A percentile compares a stretch with the other conserved stretches of the same genome.
Conservation (phyloP, 257 asterid genomes). For the Mentha longifolia region DNA sequence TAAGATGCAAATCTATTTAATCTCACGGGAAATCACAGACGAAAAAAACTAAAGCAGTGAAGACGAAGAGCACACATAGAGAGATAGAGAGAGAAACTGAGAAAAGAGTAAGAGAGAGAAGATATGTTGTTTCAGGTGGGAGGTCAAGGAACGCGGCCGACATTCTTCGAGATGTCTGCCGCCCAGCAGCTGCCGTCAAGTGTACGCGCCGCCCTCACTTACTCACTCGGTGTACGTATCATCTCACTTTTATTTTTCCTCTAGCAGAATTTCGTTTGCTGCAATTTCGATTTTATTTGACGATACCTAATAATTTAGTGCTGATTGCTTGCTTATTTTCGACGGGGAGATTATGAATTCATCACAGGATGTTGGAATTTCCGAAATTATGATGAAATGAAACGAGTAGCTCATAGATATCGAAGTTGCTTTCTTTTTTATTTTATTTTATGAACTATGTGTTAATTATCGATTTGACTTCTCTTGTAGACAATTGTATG, state of each 20-base stretch:
- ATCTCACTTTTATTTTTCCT: not conserved
- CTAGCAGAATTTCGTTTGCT: not conserved
- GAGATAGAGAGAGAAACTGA: conserved; percentile 25
- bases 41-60: conserved; percentile 25
- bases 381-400: not conserved
- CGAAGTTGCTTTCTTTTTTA: not conserved
- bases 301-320: conserved; percentile 6
- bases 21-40: conserved; percentile 21
- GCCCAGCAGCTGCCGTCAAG: conserved; percentile 99
- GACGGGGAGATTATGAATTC: not conserved
- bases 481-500: not conserved
- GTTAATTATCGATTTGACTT: not conserved
- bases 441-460: not conserved
- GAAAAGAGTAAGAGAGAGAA: conserved; percentile 12
- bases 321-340: not conserved
- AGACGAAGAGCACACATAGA: conserved; percentile 28
- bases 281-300: conserved; percentile 5
- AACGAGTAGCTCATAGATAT: not conserved
- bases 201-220: conserved; percentile 91
- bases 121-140: conserved; percentile 99
- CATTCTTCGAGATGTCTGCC: conserved; percentile 99
- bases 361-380: conserved; percentile 11
- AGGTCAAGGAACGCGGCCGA: conserved; percentile 97
- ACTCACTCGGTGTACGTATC: conserved; percentile 82
- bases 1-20: conserved; percentile 3